Evolutionary conservation across 2,329 filamentous ascomycete species (phyloP).

Genomic region (Fusarium irregulare): DNA sequence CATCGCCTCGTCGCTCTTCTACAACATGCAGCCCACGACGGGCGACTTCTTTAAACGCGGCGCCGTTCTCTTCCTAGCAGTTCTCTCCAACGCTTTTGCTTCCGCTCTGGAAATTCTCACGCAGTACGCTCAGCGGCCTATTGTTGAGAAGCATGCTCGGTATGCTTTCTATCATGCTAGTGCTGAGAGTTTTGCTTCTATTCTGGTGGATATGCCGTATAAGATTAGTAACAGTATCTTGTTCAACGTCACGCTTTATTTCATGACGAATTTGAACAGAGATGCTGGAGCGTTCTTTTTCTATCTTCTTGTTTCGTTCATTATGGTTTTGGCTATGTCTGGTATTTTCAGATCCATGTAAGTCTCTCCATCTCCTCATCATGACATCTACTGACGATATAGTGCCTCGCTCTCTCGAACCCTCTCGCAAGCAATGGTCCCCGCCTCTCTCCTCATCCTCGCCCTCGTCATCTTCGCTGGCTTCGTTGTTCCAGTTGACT

Average conservation of each 20-base stretch:
- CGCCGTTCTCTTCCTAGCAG: slow-evolving; percentile 64
- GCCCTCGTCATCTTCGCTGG: slow-evolving; percentile 58
- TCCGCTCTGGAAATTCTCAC: slow-evolving; percentile 53
- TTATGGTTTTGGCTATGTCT: slow-evolving; percentile 70
- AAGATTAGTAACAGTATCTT: slow-evolving; percentile 55
- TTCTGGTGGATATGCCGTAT: slow-evolving; percentile 58
- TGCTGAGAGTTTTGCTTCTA: slow-evolving; percentile 51
- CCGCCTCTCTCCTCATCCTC: slow-evolving; percentile 53
- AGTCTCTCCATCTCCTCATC: slow-evolving; percentile 4
- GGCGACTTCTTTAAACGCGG: slow-evolving; percentile 49
- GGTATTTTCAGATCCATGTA: slow-evolving; percentile 65
- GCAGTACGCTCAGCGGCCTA: slow-evolving; percentile 52
- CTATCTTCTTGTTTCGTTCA: slow-evolving; percentile 60
- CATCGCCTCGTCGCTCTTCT: slow-evolving; percentile 34
- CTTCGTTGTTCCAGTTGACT: slow-evolving; percentile 56
- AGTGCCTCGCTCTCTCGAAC: slow-evolving; percentile 62
- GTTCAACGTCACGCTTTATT: slow-evolving; percentile 61
- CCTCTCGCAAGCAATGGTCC: slow-evolving; percentile 59
- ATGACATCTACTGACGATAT: background rate
- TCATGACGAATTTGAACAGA: slow-evolving; percentile 59
- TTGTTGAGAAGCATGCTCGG: slow-evolving; percentile 55
- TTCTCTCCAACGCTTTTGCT: slow-evolving; percentile 63
- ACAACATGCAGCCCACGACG: slow-evolving; percentile 33
- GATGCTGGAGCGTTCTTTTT: slow-evolving; percentile 61
- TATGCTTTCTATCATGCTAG: slow-evolving; percentile 56